Base-by-base conservation (phyloP, 1,139 yeast species). In the Geotrichum histeridarum region DNA sequence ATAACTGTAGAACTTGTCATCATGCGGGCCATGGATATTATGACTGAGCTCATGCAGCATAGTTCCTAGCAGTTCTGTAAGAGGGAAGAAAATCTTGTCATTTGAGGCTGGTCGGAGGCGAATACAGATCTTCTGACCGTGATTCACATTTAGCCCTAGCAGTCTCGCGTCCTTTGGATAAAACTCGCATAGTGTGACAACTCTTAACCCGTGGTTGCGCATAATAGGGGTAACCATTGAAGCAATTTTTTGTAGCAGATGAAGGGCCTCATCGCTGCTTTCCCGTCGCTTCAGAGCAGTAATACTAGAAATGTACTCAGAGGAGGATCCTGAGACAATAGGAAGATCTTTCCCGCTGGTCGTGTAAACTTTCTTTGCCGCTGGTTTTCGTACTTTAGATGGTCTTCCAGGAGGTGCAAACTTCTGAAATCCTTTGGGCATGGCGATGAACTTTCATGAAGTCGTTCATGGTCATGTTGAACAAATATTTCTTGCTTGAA, bases 11-110 rank as follows among this genome's bases (percentile, higher is more conserved):
- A 93, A 93, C 58, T 71, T 72, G 17, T 73, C 79, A 70, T 93
- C 86, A 66, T 93, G 99, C 0, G 95, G 85, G 0, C 96, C 96
- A 63, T 74, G 74, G 32, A 77, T 66, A 67, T 89, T 91, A 66
- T 93, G 99, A 1, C 90, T 80, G 46, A 93, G 73, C 67, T 93
- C 99, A 68, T 93, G 99, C 9, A 93, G 73, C 81, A 90, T 79
- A 0, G 96, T 89, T 0, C 91, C 96, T 14, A 91, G 66, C 1
- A 90, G 71, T 53, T 82, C 84, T 12, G 83, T 80, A 68, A 85
- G 72, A 0, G 91, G 84, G 30, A 82, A 70, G 65, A 91, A 90
- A 69, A 70, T 72, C 33, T 72, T 64, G 39, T 79, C 80, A 64
- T 85, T 80, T 27, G 74, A 69, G 18, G 82, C 79, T 44, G 78